A percentile compares a stretch with the other conserved stretches of the same genome.
Conservation (phyloP, 169 alveolate genomes). For the Theileria sp. region DNA sequence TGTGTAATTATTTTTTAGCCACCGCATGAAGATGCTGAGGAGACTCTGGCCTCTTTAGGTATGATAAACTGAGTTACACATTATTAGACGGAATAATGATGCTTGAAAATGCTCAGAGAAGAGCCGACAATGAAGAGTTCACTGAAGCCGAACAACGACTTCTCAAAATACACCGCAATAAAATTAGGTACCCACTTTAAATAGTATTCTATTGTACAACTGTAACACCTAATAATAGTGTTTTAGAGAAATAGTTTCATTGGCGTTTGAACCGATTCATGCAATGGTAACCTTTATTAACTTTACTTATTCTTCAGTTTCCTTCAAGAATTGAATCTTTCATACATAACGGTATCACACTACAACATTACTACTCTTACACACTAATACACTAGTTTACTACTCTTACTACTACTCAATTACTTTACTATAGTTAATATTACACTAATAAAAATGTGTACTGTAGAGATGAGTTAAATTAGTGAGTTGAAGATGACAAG, state of each 20-base stretch:
- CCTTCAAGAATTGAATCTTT: constrained; percentile 46
- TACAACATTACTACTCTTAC: constrained; percentile 3
- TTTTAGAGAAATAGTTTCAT: constrained; percentile 73
- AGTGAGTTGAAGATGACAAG: constrained; percentile 21
- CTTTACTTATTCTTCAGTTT: constrained; percentile 44
- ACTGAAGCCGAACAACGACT: constrained; percentile 71
- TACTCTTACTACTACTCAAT: too few relatives aligned
- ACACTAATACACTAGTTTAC: not conserved
- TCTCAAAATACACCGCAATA: constrained; percentile 67
- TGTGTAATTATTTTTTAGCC: constrained; percentile 33
- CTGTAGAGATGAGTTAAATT: constrained; percentile 5
- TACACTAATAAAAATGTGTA: not conserved
- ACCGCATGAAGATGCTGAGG: constrained; percentile 57
- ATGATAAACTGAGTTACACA: not conserved
- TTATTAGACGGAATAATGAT: constrained; percentile 71
- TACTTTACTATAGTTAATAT: not conserved
- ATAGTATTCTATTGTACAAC: too few relatives aligned
- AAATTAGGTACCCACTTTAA: constrained; percentile 68
- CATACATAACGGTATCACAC: constrained; percentile 13
- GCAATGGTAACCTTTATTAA: constrained; percentile 55
- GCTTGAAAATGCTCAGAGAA: constrained; percentile 73
- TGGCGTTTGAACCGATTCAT: constrained; percentile 76
- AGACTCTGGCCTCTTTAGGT: constrained; percentile 55
- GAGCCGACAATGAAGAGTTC: constrained; percentile 72
- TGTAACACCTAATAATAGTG: not conserved